These are phyloP conservation scores for Diaporthe sp. DNA, from an alignment of 2,329 filamentous ascomycete species.

Conservation along the genomic window DNA sequence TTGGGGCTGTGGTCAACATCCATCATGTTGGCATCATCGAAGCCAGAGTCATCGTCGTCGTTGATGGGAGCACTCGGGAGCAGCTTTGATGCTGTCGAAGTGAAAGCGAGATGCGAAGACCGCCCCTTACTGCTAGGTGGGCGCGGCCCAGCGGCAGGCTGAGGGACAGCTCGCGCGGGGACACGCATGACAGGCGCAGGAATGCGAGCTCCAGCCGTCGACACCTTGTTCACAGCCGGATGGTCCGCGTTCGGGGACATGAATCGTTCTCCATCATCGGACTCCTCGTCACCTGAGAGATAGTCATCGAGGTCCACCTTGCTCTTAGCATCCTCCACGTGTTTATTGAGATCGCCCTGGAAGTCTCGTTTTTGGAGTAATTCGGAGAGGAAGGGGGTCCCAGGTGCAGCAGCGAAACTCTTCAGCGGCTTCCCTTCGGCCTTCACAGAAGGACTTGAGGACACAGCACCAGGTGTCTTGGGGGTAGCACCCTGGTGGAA, in stretches of 20 bases:
- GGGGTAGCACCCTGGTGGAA: conserved; percentile 67
- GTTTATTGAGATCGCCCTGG: conserved; percentile 69
- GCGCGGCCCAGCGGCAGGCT: conserved; percentile 62
- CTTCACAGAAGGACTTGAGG: conserved; percentile 44
- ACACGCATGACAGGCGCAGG: conserved; percentile 66
- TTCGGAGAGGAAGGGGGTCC: conserved; percentile 77
- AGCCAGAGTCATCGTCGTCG: conserved; percentile 49
- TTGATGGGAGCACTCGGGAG: conserved; percentile 22
- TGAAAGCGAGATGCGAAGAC: conserved; percentile 56
- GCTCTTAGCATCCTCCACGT: conserved; percentile 72
- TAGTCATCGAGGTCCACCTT: conserved; percentile 65
- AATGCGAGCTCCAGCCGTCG: conserved; percentile 51
- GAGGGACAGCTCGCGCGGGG: conserved; percentile 69
- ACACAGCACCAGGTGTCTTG: conserved; percentile 56
- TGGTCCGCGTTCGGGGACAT: conserved; percentile 44
- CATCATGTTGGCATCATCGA: conserved; percentile 61
- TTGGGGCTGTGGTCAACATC: conserved; percentile 77
- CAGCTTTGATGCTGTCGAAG: conserved; percentile 39
- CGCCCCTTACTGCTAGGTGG: conserved; percentile 72
- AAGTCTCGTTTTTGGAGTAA: conserved; percentile 75
- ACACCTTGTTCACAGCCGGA: conserved; percentile 40
- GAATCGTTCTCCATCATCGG: conserved; percentile 61
- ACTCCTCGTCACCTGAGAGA: conserved; percentile 67
- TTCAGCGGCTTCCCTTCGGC: conserved; percentile 49
- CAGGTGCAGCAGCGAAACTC: conserved; percentile 67